Evolutionary conservation across 371 early-diverging fungal species (phyloP), one percentile per base, ranked within the genome.

Genomic region (Rhizopus arrhizus): DNA sequence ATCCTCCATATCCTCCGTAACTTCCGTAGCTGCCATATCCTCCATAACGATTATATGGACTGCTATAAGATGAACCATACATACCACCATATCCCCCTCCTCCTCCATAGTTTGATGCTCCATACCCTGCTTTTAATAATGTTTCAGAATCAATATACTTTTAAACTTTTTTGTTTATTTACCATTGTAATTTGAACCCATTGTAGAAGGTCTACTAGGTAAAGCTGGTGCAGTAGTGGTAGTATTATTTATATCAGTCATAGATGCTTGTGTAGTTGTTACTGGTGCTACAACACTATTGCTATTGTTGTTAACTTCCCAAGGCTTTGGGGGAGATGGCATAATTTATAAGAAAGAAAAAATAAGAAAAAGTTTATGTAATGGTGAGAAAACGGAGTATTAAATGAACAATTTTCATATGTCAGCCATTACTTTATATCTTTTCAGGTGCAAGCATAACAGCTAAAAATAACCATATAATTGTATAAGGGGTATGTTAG

Each of bases 271-370:
- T 10, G 70, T 28, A 31, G 57, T 59, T 56, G 69, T 47, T 43
- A 64, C 49, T 58, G 67, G 59, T 22, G 61, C 54, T 45, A 61
- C 53, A 31, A 66, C 66, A 58, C 53, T 35, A 72, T 60, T 42
- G 79, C 47, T 40, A 13, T 9, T 43, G 72, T 8, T 74, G 54
- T 75, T 84, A 55, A 78, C 71, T 74, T 96, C 97, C 97, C 97
- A 96, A 41, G 97, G 97, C 66, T 96, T 96, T 65, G 95, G 92
- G 52, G 97, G 97, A 42, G 94, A 93, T 11, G 91, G 84, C 92
- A 93, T 94, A 61, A 8, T 64, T 53, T 38, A 29, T 38, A 46
- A 34, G 6, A 51, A 33, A 47, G 29, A 45, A 41, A 54, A 45
- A 56, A 42, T 55, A 11, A 64, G 33, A 31, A 41, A 42, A 58